Base-by-base conservation (phyloP, 2,329 filamentous ascomycete species). In the Myriosclerotinia curreyana region DNA sequence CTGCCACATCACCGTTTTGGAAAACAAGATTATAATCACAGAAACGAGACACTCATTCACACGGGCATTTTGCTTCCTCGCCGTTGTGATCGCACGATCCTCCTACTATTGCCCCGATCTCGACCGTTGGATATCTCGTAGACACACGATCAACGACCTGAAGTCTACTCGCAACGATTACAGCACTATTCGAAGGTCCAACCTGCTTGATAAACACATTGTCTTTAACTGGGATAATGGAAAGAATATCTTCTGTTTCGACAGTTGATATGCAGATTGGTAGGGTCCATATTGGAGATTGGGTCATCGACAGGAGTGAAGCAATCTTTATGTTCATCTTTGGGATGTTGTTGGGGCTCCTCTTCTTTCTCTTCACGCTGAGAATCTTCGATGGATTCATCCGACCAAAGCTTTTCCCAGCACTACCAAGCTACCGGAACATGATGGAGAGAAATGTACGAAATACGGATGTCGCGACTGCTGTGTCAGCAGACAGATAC, bases 281-380 rank as follows among this genome's bases (percentile, higher is more conserved):
- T 2, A 15, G 17, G 2, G 5, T 34, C 12, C 31, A 7, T 25
- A 34, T 58, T 34, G 42, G 55, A 20, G n/a, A 48, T 17, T 2
- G 42, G 28, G 2, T 6, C 36, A 4, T 58, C 8, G 20, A 34
- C 28, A 46, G n/a, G 42, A 48, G 28, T 11, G 42, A 34, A 48
- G 55, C 55, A 34, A 36, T 58, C 8, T n/a, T 58, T 4, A 58
- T 58, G 55, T 58, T 58, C 7, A 34, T 58, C 9, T 5, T 36
- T 17, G 55, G 55, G 11, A 58, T 58, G 42, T 17, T 58, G 5
- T 22, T 48, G 5, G 55, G 55, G 25, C 12, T 58, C 2, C 22
- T 46, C 14, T 22, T 48, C 31, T 58, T 58, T 22, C 5, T 48
- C 8, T 34, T 36, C 15, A 58, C 55, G n/a, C 42, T 48, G n/a